Conservation (phyloP, 495 filamentous ascomycete species). For the Aspergillus diversus region DNA sequence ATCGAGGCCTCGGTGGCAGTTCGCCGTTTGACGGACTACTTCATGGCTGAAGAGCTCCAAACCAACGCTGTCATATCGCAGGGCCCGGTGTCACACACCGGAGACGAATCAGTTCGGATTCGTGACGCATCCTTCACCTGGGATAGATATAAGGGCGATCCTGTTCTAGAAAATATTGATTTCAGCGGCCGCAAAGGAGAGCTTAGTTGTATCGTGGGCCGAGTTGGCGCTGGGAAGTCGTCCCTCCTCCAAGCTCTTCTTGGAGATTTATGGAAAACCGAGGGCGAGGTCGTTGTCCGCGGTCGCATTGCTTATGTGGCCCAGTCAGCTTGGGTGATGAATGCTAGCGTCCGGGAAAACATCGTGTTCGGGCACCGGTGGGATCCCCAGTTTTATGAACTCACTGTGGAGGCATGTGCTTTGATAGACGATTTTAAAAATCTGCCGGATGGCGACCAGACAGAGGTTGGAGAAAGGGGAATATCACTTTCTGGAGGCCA, state of each 20-base stretch:
- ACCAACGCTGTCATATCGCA: slow-evolving; percentile 74
- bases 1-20: slow-evolving; percentile 96
- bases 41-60: slow-evolving; percentile 90
- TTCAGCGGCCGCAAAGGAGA: slow-evolving; percentile 89
- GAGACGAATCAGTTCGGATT: slow-evolving; percentile 84
- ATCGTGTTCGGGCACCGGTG: slow-evolving; percentile 96
- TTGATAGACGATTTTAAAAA: slow-evolving; percentile 88
- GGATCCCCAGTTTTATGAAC: slow-evolving; percentile 93
- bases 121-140: slow-evolving; percentile 91
- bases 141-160: slow-evolving; percentile 72
- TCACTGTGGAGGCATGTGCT: slow-evolving; percentile 92
- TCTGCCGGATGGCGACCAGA: slow-evolving; percentile 94
- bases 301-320: slow-evolving; percentile 88
- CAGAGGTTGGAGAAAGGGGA: slow-evolving; percentile 94
- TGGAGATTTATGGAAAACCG: slow-evolving; percentile 87
- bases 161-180: slow-evolving; percentile 75
- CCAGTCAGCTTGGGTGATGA: slow-evolving; percentile 96
- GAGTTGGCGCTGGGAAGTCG: slow-evolving; percentile 93
- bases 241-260: slow-evolving; percentile 85
- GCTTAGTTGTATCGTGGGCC: slow-evolving; percentile 89
- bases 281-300: slow-evolving; percentile 81
- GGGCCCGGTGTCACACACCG: slow-evolving; percentile 67
- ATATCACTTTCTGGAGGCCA: slow-evolving; percentile 97
- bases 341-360: slow-evolving; percentile 93
- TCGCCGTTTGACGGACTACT: slow-evolving; percentile 79